Evolutionary conservation across 202 grass and related monocot genomes (phyloP).

Genomic region (Cymbopogon flexuosus): DNA sequence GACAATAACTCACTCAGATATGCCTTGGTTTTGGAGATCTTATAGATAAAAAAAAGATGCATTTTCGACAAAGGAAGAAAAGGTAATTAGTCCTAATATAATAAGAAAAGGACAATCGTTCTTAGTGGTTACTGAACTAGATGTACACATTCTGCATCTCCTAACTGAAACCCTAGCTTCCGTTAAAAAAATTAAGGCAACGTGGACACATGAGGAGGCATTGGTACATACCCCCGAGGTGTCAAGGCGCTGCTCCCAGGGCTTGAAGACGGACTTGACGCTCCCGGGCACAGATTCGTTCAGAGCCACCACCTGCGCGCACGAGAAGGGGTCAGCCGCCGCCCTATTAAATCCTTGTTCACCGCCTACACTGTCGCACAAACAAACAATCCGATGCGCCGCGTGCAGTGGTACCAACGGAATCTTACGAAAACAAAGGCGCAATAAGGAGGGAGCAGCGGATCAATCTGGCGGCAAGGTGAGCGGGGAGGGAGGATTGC

Average conservation of each 20-base stretch:
- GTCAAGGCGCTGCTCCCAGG: conserved; percentile 85
- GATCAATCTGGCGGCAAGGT: conserved; percentile 14
- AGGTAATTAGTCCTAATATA: background rate
- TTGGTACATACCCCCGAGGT: conserved; percentile 57
- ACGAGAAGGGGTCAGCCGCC: background rate
- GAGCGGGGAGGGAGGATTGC: background rate
- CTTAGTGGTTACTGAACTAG: background rate
- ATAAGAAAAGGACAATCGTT: background rate
- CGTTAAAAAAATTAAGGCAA: background rate
- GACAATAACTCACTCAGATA: background rate
- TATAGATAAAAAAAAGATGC: background rate
- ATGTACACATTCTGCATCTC: background rate
- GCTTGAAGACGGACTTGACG: conserved; percentile 84
- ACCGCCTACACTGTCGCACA: too few species aligned
- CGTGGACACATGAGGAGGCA: background rate
- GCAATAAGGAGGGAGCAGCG: background rate
- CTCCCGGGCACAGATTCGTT: conserved; percentile 91
- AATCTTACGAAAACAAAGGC: background rate
- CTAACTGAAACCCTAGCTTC: background rate
- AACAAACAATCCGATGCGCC: background rate
- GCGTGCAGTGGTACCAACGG: background rate
- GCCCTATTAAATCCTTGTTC: background rate
- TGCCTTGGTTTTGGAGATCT: background rate
- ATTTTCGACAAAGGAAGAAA: background rate
- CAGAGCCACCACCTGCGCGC: conserved; percentile 59